Base-by-base conservation (phyloP, 108 stramenopile genomes). In the Thalassiosira profunda region DNA sequence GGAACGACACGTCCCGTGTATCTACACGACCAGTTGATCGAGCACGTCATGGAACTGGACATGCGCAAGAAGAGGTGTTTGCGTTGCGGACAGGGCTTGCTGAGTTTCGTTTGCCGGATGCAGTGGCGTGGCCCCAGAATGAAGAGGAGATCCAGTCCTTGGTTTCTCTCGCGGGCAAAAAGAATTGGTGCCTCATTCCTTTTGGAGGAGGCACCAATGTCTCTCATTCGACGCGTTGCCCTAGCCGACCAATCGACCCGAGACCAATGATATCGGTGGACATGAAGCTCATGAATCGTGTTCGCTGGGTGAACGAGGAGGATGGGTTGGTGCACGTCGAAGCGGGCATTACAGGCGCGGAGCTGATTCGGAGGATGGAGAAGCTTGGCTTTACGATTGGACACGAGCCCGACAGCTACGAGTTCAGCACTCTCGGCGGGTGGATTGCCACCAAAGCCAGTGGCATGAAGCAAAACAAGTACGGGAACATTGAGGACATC, bases 361-460 rank as follows among this genome's bases (percentile, higher is more conserved):
- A 85, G 6, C 58, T 98, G 9, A 86, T 87, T 17, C 61, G 82
- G 25, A 75, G 86, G 48, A 72, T 98, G 63, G 70, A 76, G n/a
- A 63, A 71, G 20, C 66, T 72, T 6, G 97, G 97, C 23, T 89
- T 89, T 46, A 98, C 97, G 1, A 89, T 96, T 67, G 97, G 97
- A 3, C 97, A 98, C 72, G 94, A 97, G 68, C 97, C 97, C 2
- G 97, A 98, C 70, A 96, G 95, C 53, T 81, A 90, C 41, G 97
- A 98, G 67, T 98, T 98, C 80, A 95, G 94, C 56, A 96, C 97
- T 18, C 77, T 98, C 11, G 97, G 97, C 25, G 97, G 97, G 26
- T 98, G 97, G 97, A 90, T 98, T 44, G 97, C 97, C 11, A 98
- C 97, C 0, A 93, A 95, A 77, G 94, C 97, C 11, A 97, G 96